phyloP scores from a whole-genome alignment of 371 early-diverging fungal genomes.

The Haplosporangium sp. region DNA sequence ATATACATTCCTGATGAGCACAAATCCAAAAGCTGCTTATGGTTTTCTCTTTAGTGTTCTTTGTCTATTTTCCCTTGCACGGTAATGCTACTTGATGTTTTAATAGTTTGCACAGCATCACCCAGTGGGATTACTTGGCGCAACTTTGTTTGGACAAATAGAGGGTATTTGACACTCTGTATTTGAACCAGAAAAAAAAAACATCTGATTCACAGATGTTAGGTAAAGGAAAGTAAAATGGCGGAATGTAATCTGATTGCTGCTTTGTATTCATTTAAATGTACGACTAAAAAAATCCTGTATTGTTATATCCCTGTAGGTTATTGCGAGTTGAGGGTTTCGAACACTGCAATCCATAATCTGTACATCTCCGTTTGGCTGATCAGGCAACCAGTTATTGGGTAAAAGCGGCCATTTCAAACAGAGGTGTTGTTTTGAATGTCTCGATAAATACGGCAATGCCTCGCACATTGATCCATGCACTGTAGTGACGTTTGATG shows the following conservation, averaged over 20 bases:
- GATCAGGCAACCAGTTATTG: not conserved
- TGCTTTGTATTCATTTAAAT: not conserved
- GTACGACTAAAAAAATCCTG: not conserved
- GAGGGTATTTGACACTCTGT: not conserved
- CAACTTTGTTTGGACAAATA: not conserved
- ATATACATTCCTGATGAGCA: slow-evolving; percentile 3
- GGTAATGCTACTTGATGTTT: not conserved
- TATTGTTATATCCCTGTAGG: not conserved
- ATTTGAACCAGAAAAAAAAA: not conserved
- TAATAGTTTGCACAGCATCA: not conserved
- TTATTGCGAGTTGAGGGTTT: not conserved
- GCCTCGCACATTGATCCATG: too few species aligned
- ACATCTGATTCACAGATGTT: not conserved
- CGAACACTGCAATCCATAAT: not conserved
- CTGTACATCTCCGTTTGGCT: not conserved
- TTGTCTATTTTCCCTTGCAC: not conserved
- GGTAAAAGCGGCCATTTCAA: not conserved
- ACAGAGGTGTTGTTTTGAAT: too few species aligned
- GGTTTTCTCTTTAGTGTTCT: not conserved
- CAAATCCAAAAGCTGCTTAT: not conserved
- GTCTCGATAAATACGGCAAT: too few species aligned
- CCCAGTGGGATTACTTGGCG: not conserved
- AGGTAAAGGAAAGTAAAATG: not conserved
- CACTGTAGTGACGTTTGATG: too few species aligned
- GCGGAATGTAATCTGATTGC: not conserved